A percentile compares a stretch with the other conserved stretches of the same genome.
These are phyloP conservation scores for Mycena vulgaris DNA, from an alignment of 768 basidiomycete genomes.

Conservation along the genomic window DNA sequence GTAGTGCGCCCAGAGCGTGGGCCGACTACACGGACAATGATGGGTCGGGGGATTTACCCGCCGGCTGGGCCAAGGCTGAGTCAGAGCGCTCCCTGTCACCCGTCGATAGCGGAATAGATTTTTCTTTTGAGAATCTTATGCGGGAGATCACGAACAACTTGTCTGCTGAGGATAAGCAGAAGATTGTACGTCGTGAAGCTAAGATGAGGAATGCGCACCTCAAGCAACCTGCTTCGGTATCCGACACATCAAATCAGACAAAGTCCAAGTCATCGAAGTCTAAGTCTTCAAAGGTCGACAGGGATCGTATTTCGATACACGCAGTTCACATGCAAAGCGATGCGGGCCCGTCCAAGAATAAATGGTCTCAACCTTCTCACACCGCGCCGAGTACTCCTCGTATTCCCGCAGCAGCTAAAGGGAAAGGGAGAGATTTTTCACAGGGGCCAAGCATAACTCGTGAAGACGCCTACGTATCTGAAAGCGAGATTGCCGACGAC, in stretches of 20 bases:
- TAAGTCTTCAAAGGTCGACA: too few relatives aligned
- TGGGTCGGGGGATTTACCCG: not conserved
- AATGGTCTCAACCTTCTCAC: not conserved
- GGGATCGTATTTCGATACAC: slow-evolving; percentile 1
- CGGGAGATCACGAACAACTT: slow-evolving; percentile 12
- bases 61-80: slow-evolving; percentile 3
- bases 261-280: too few relatives aligned
- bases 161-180: not conserved
- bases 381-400: not conserved
- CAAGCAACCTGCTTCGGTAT: not conserved
- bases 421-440: slow-evolving; percentile 4
- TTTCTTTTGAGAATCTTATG: slow-evolving; percentile 17
- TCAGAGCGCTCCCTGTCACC: not conserved
- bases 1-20: not conserved
- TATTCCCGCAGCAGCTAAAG: slow-evolving; percentile 17
- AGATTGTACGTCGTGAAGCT: not conserved
- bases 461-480: not conserved
- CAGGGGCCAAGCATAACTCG: not conserved
- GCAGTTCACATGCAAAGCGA: not conserved
- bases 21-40: slow-evolving; percentile 9
- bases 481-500: not conserved
- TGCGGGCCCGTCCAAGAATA: not conserved
- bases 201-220: not conserved
- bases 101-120: slow-evolving; percentile 3
- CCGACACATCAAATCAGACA: not conserved